Conservation (phyloP, 2,329 filamentous ascomycete genomes). For the Colletotrichum sp. region DNA sequence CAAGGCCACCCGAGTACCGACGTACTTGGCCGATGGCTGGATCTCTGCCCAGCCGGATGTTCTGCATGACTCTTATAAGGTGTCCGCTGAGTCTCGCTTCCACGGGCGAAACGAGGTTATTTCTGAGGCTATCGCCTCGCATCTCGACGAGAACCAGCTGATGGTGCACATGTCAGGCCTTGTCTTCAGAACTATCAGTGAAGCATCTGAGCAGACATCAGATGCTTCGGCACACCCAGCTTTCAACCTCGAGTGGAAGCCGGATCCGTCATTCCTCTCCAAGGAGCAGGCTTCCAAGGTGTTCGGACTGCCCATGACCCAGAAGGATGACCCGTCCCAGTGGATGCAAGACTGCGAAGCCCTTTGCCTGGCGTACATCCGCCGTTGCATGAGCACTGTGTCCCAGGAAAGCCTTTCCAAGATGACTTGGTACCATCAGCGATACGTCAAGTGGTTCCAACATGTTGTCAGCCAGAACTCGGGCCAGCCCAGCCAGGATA, state of each 20-base stretch:
- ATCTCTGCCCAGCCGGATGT: background rate
- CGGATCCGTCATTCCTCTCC: constrained; percentile 23
- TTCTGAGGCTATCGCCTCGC: constrained; percentile 20
- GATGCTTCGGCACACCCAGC: constrained; percentile 8
- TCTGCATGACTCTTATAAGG: constrained; percentile 21
- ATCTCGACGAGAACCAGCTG: constrained; percentile 1
- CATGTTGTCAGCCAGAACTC: background rate
- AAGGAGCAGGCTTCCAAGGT: constrained; percentile 13
- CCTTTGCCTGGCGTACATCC: constrained; percentile 17
- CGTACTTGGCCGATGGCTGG: background rate
- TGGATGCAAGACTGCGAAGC: constrained; percentile 24
- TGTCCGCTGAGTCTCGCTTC: constrained; percentile 12
- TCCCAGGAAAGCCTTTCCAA: background rate
- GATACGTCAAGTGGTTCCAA: constrained; percentile 22
- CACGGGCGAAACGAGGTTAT: constrained; percentile 16
- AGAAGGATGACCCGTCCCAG: constrained; percentile 18
- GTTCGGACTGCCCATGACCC: constrained; percentile 16
- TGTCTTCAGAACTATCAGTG: constrained; percentile 22
- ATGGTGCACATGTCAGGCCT: constrained; percentile 24
- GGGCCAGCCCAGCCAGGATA: background rate
- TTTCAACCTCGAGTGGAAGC: constrained; percentile 25
- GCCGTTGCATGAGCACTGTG: background rate
- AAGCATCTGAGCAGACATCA: background rate
- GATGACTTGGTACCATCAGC: constrained; percentile 13
- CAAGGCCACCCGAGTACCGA: constrained; percentile 5